phyloP scores from a whole-genome alignment of 139 green algal species.

The Spirogloea muscicola region DNA sequence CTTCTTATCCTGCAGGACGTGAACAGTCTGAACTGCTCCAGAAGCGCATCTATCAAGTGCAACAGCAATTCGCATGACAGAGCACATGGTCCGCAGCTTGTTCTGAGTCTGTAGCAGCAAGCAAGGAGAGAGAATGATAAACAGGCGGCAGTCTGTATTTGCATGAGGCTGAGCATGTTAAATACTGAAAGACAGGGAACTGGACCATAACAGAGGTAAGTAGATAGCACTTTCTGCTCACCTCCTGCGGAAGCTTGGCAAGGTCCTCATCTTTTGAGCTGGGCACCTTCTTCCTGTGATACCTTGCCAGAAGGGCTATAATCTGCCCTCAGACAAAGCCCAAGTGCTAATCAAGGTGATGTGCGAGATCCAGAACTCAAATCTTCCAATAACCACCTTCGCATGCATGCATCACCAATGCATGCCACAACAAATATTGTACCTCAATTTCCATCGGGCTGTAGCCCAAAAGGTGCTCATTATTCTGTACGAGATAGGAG shows the following conservation, averaged over 20 bases:
- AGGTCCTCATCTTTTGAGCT: slow-evolving; percentile 21
- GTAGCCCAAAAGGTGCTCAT: slow-evolving; percentile 48
- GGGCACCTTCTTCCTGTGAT: slow-evolving; percentile 45
- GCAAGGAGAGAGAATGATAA: background rate
- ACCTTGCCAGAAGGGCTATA: slow-evolving; percentile 37
- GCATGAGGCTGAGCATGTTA: background rate
- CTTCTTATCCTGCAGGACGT: slow-evolving; percentile 43
- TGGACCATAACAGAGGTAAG: background rate
- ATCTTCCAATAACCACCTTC: background rate
- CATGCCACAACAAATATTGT: background rate
- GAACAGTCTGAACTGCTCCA: slow-evolving; percentile 19
- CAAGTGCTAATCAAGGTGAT: background rate
- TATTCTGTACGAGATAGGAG: slow-evolving; percentile 27
- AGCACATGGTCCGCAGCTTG: slow-evolving; percentile 24
- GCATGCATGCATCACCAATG: background rate
- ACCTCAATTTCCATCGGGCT: slow-evolving; percentile 45
- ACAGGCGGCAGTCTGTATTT: background rate
- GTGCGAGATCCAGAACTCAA: background rate
- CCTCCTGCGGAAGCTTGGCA: slow-evolving; percentile 37
- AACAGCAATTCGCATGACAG: slow-evolving; percentile 41
- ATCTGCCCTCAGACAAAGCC: slow-evolving; percentile 3
- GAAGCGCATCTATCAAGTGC: slow-evolving; percentile 48
- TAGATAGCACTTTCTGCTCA: slow-evolving; percentile 6
- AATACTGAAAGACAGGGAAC: background rate
- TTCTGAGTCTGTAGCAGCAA: slow-evolving; percentile 2